Evolutionary conservation across 768 basidiomycete genomes (phyloP).

Genomic region (Lentinula sp.): DNA sequence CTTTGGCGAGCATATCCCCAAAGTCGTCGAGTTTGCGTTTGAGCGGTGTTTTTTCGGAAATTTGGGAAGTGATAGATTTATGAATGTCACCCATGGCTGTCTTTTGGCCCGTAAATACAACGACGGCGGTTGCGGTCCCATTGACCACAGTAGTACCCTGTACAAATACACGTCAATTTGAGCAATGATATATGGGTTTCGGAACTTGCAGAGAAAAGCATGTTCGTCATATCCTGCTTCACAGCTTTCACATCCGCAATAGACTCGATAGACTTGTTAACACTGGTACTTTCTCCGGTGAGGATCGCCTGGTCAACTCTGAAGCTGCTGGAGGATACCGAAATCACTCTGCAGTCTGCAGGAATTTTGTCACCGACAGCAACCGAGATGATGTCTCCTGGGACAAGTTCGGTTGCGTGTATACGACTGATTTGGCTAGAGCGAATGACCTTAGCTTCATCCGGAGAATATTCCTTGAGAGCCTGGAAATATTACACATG

Average conservation of each 20-base stretch:
- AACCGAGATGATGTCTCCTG: slow-evolving; percentile 88
- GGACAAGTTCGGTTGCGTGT: slow-evolving; percentile 86
- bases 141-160: slow-evolving; percentile 96
- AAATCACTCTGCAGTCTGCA: slow-evolving; percentile 87
- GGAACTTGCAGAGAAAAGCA: slow-evolving; percentile 77
- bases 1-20: slow-evolving; percentile 95
- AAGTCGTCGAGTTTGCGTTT: slow-evolving; percentile 99
- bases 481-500: slow-evolving; percentile 49
- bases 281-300: slow-evolving; percentile 89
- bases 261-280: slow-evolving; percentile 68
- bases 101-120: slow-evolving; percentile 76
- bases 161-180: background rate
- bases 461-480: slow-evolving; percentile 93
- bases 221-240: slow-evolving; percentile 98
- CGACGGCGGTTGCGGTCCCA: slow-evolving; percentile 82
- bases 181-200: background rate
- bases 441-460: slow-evolving; percentile 89
- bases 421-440: slow-evolving; percentile 63
- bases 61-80: slow-evolving; percentile 90
- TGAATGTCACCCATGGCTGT: slow-evolving; percentile 98
- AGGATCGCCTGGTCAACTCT: slow-evolving; percentile 94
- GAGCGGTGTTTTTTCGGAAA: slow-evolving; percentile 92
- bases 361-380: slow-evolving; percentile 95
- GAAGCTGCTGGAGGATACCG: slow-evolving; percentile 89
- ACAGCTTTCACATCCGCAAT: slow-evolving; percentile 78